Conservation (phyloP, 164 flowering plant genomes). For the Vitis rotundifolia region DNA sequence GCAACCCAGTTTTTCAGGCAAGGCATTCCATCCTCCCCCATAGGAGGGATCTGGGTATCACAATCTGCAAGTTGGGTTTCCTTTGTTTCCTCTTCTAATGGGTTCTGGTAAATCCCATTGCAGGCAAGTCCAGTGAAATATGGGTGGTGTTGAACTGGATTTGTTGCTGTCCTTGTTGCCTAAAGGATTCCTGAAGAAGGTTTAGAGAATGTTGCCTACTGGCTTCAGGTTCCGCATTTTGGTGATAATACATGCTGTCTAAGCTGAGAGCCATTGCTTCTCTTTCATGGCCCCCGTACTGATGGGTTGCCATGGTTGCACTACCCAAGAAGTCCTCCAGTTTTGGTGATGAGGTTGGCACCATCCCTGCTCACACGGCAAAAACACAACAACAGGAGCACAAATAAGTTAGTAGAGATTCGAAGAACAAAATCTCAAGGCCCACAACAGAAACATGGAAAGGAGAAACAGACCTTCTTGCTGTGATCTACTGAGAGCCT, state of each 20-base stretch:
- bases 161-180: constrained; percentile 30
- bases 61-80: constrained; percentile 32
- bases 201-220: constrained; percentile 36
- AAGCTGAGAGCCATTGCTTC: constrained; percentile 72
- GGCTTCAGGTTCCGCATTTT: constrained; percentile 34
- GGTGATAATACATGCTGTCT: constrained; percentile 69
- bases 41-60: constrained; percentile 30
- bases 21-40: constrained; percentile 33
- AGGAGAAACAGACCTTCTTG: constrained; percentile 40
- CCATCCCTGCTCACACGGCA: constrained; percentile 42
- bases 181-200: constrained; percentile 31
- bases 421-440: not conserved
- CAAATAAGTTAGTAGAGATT: no score
- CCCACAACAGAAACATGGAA: constrained; percentile 4
- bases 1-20: constrained; percentile 49
- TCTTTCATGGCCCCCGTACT: constrained; percentile 39
- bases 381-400: not conserved
- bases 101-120: constrained; percentile 40
- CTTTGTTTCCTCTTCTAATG: constrained; percentile 29
- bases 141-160: constrained; percentile 33
- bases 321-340: constrained; percentile 87
- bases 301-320: constrained; percentile 54
- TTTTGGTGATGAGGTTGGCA: constrained; percentile 54
- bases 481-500: constrained; percentile 65
- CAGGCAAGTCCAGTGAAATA: constrained; percentile 35